Evolutionary conservation across 1,284 basidiomycete species (phyloP), one percentile per base, ranked within the genome.

Genomic region (Abortiporus biennis): DNA sequence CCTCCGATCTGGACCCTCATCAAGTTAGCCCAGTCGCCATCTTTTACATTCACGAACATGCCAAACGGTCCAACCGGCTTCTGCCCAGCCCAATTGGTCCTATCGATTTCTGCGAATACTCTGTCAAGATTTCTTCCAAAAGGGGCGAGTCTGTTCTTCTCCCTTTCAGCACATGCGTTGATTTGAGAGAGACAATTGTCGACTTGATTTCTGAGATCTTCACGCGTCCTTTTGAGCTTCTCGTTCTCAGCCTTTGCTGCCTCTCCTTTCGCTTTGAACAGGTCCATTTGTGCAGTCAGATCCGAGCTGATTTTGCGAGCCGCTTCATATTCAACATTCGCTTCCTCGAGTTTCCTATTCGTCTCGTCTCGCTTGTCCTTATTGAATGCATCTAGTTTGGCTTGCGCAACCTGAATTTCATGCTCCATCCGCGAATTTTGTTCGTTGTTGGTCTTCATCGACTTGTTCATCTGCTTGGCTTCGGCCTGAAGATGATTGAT

Each of bases 11-110:
- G 73, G 13, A 67, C 67, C 29, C 89, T 76, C 48, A 97, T 60
- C 5, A 91, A 53, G 0, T 66, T 63, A 0, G 77, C 78, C 80
- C 90, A 99, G 23, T 59, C 66, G 48, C 66, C 49, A 45, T 96
- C 88, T 49, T 69, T 78, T 37, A 93, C 76, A 54, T 84, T 85
- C 50, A 99, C 83, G 57, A 79, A 76, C 34, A 72, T 49, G 0
- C 93, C 93, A n/a, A 98, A 67, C 0, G 93, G 92, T 1, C 96
- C 96, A 21, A 97, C 62, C 0, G 95, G 94, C 13, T 58, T 64
- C 27, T 82, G 71, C 6, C 84, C 85, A 21, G 68, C 56, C 91
- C 91, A 92, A 4, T 52, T 59, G 48, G 66, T 64, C 6, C 52
- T 53, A n/a, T 66, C 53, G 38, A 96, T 86, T 30, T 61, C 66